These are phyloP conservation scores for Urochloa ruziziensis DNA, from an alignment of 176 grass and related monocot genomes.

Conservation along the genomic window DNA sequence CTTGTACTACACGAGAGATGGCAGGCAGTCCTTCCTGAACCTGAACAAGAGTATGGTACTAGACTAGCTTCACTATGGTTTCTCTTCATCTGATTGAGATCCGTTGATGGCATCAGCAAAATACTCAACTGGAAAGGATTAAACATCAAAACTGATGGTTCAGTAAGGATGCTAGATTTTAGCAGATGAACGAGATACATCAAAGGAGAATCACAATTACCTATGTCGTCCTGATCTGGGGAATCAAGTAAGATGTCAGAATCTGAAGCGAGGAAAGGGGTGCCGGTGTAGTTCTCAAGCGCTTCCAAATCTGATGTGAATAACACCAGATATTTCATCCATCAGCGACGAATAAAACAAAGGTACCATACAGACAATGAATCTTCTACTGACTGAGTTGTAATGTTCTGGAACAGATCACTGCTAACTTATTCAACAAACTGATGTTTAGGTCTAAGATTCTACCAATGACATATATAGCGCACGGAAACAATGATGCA, in stretches of 20 bases:
- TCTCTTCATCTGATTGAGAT: conserved; percentile 88
- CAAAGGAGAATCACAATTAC: conserved; percentile 40
- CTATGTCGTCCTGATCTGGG: conserved; percentile 87
- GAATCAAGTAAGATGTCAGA: conserved; percentile 91
- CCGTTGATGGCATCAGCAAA: conserved; percentile 80
- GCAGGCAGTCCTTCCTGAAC: neutral
- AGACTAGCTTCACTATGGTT: conserved; percentile 32
- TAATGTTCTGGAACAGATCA: neutral
- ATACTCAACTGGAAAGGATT: conserved; percentile 68
- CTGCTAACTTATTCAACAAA: neutral
- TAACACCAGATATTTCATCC: neutral
- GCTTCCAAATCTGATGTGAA: conserved; percentile 71
- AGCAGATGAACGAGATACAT: neutral
- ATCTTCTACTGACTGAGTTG: neutral
- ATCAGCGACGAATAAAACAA: neutral
- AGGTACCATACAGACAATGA: neutral
- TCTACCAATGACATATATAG: neutral
- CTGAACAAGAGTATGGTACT: conserved; percentile 1
- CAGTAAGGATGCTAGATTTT: neutral
- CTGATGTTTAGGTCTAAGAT: neutral
- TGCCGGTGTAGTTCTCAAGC: conserved; percentile 80
- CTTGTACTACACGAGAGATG: conserved; percentile 26
- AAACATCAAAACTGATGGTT: neutral
- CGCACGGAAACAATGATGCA: neutral
- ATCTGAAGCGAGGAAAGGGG: conserved; percentile 87